Evolutionary conservation across 1,284 basidiomycete species (phyloP).

Genomic region (Microstroma glucosiphilum): DNA sequence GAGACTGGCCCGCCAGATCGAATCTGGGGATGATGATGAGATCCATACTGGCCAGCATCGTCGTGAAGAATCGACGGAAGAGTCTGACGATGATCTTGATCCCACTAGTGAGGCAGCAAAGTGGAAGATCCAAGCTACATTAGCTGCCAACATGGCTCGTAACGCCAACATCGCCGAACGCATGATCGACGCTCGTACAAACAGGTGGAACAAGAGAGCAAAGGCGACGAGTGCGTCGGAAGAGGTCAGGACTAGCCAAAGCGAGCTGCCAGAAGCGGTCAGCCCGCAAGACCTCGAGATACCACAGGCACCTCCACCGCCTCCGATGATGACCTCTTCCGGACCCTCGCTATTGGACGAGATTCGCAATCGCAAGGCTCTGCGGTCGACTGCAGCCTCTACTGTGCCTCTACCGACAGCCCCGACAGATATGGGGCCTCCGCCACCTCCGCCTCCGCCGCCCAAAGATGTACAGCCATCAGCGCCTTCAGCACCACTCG

Average conservation of each 20-base stretch:
- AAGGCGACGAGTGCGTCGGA: conserved; percentile 13
- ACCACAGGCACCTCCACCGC: conserved; percentile 22
- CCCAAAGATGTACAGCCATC: conserved; percentile 50
- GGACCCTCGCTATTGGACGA: conserved; percentile 29
- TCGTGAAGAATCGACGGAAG: conserved; percentile 1
- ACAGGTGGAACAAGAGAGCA: conserved; percentile 7
- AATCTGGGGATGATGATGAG: conserved; percentile 3
- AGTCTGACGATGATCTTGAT: conserved; percentile 22
- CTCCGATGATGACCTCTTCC: conserved; percentile 3
- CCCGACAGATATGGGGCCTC: conserved; percentile 20
- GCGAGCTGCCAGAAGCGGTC: no score
- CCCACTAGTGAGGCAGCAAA: conserved; percentile 30
- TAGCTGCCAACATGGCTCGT: conserved; percentile 46
- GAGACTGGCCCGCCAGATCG: not conserved
- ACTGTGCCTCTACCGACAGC: not conserved
- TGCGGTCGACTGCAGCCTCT: conserved; percentile 7
- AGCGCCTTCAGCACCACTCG: conserved; percentile 53
- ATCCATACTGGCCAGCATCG: conserved; percentile 13
- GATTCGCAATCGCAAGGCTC: conserved; percentile 22
- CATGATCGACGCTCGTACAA: conserved; percentile 42
- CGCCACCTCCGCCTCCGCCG: conserved; percentile 27
- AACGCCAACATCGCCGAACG: conserved; percentile 42
- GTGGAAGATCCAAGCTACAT: conserved; percentile 46
- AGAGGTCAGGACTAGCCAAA: not conserved
- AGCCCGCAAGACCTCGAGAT: conserved; percentile 17